These are phyloP conservation scores for Trametes punicea DNA, from an alignment of 768 basidiomycete species.

Conservation along the genomic window DNA sequence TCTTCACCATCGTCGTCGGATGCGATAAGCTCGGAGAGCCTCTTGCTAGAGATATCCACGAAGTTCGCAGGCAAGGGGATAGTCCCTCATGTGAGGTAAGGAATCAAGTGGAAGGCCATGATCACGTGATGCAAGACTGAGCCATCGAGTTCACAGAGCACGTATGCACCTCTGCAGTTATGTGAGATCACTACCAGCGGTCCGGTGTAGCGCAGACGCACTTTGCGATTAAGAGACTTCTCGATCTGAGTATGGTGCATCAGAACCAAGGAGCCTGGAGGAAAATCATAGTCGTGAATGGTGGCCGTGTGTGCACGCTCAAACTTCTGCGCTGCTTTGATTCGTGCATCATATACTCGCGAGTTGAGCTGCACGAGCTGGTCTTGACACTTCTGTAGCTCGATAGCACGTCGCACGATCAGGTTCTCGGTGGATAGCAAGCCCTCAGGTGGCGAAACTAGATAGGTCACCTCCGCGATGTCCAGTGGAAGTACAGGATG, in stretches of 20 bases:
- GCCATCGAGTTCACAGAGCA: slow-evolving; percentile 23
- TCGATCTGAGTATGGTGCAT: slow-evolving; percentile 27
- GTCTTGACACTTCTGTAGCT: too few relatives aligned
- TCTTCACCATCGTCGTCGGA: slow-evolving; percentile 2
- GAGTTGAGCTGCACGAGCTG: too few relatives aligned
- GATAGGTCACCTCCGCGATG: slow-evolving; percentile 20
- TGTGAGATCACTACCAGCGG: slow-evolving; percentile 20
- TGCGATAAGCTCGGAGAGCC: not conserved
- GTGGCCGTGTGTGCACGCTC: not conserved
- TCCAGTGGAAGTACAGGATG: too few relatives aligned
- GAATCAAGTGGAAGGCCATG: slow-evolving; percentile 24
- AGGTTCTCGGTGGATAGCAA: not conserved
- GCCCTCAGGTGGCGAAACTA: slow-evolving; percentile 18
- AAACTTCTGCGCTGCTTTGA: too few relatives aligned
- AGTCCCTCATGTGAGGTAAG: slow-evolving; percentile 13
- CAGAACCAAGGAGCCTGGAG: slow-evolving; percentile 24
- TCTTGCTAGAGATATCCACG: not conserved
- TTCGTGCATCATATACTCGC: too few relatives aligned
- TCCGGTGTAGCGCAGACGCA: slow-evolving; percentile 23
- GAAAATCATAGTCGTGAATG: slow-evolving; percentile 26
- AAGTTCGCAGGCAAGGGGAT: not conserved
- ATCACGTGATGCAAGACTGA: slow-evolving; percentile 8
- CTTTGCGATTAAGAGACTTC: slow-evolving; percentile 21
- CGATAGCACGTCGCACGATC: too few relatives aligned
- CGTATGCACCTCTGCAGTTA: slow-evolving; percentile 21